A percentile compares a stretch with the other conserved stretches of the same genome.
Conservation (phyloP, 345 rosid species). For the Noccaea bulbosa region DNA sequence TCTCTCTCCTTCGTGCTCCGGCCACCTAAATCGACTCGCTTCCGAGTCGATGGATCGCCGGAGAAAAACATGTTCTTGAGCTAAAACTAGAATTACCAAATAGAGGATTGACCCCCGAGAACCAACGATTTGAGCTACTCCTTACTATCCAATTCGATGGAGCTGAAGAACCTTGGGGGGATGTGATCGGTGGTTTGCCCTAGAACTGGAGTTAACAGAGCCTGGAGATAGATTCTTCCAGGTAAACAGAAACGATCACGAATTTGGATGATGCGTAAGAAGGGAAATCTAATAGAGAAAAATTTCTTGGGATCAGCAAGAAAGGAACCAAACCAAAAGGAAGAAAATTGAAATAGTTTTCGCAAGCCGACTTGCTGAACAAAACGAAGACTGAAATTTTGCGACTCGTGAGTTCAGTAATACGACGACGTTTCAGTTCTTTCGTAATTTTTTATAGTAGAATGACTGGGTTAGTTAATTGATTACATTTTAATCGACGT, state of each 20-base stretch:
- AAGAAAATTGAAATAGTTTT: neutral
- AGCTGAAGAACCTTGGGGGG: slow-evolving; percentile 17
- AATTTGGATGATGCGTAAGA: slow-evolving; percentile 2
- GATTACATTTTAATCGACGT: slow-evolving; percentile 15
- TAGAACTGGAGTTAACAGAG: slow-evolving; percentile 28
- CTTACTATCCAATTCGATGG: slow-evolving; percentile 14
- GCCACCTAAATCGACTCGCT: slow-evolving; percentile 98
- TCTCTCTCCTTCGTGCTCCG: slow-evolving; percentile 97
- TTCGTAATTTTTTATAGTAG: too few species aligned
- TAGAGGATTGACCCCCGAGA: slow-evolving; percentile 12
- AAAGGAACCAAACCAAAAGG: neutral
- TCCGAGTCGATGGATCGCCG: slow-evolving; percentile 92
- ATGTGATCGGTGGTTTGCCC: slow-evolving; percentile 35
- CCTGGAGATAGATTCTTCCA: neutral
- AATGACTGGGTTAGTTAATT: too few species aligned
- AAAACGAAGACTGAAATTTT: slow-evolving; percentile 18
- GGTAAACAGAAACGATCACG: neutral
- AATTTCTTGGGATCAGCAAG: neutral
- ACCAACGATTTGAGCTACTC: slow-evolving; percentile 3
- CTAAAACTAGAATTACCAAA: slow-evolving; percentile 27
- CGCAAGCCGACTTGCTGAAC: slow-evolving; percentile 28
- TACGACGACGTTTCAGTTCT: slow-evolving; percentile 31
- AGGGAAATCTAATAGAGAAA: slow-evolving; percentile 10
- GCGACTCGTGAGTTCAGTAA: neutral
- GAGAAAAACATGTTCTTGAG: slow-evolving; percentile 74